Percentiles rank a stretch among this genome's conserved stretches.
phyloP scores from a whole-genome alignment of 345 rosid genomes.

The Durio zibethinus region DNA sequence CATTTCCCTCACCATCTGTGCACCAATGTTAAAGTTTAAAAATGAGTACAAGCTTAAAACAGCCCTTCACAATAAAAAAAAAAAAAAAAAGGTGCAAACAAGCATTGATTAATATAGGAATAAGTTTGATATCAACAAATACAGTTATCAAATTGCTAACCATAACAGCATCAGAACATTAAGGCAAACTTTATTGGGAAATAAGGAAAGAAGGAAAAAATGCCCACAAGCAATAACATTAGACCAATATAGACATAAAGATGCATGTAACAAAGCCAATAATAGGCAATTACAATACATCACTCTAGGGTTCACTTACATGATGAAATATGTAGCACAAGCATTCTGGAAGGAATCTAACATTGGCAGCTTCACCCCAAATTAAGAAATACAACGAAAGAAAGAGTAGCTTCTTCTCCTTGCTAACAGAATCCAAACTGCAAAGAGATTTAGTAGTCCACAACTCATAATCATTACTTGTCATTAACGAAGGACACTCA shows the following conservation, averaged over 20 bases:
- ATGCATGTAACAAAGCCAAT: background rate
- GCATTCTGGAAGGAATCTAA: conserved; percentile 90
- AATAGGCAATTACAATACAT: background rate
- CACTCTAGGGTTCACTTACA: conserved; percentile 40
- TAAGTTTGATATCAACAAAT: background rate
- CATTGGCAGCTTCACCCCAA: conserved; percentile 94
- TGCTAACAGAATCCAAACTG: conserved; percentile 78
- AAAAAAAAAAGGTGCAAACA: no score
- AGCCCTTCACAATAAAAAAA: background rate
- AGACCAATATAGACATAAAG: background rate
- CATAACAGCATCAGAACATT: background rate
- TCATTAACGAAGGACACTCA: background rate
- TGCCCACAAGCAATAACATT: background rate
- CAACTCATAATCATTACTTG: conserved; percentile 10
- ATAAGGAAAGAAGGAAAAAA: background rate
- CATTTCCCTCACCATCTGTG: conserved; percentile 95
- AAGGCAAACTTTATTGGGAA: background rate
- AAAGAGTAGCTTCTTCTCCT: conserved; percentile 78
- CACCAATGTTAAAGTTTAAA: conserved; percentile 6
- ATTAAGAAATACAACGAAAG: conserved; percentile 78
- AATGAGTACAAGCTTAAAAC: background rate
- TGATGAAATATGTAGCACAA: conserved; percentile 96
- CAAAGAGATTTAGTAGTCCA: conserved; percentile 9
- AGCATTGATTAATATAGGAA: background rate
- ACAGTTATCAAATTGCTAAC: background rate